These are phyloP conservation scores for Murraya koenigii DNA, from an alignment of 345 rosid species.

Conservation along the genomic window DNA sequence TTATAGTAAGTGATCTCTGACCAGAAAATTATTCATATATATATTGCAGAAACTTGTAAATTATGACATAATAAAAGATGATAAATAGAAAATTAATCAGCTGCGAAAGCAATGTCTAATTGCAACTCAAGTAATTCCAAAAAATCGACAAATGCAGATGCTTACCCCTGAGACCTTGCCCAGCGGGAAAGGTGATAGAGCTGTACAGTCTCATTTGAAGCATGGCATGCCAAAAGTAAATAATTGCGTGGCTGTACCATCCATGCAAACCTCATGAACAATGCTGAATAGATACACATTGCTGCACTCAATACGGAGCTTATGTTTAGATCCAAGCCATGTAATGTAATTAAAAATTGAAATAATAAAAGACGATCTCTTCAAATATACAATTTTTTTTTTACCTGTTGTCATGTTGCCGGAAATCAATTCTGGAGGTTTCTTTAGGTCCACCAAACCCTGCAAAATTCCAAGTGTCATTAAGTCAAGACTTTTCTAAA, in stretches of 20 bases:
- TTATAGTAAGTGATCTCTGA: no score
- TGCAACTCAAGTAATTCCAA: background rate
- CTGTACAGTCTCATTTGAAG: conserved; percentile 93
- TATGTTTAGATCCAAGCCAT: conserved; percentile 6
- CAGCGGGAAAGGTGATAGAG: conserved; percentile 90
- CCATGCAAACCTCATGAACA: conserved; percentile 94
- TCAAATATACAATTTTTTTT: background rate
- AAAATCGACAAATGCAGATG: background rate
- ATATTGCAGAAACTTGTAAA: background rate
- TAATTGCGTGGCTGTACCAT: conserved; percentile 89
- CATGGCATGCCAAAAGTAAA: conserved; percentile 87
- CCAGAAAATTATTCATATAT: no score
- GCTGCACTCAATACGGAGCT: conserved; percentile 33
- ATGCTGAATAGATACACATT: conserved; percentile 74
- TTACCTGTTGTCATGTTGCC: conserved; percentile 82
- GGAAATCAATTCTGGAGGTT: conserved; percentile 95
- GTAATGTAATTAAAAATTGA: background rate
- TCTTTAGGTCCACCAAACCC: conserved; percentile 90
- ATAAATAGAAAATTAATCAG: background rate
- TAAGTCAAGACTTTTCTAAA: background rate
- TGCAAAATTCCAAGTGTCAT: conserved; percentile 25
- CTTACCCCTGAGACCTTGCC: conserved; percentile 75
- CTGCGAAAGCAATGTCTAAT: background rate
- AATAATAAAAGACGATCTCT: background rate
- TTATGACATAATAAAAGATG: background rate